Conservation (phyloP, 2,329 filamentous ascomycete genomes). For the Claviceps capensis region DNA sequence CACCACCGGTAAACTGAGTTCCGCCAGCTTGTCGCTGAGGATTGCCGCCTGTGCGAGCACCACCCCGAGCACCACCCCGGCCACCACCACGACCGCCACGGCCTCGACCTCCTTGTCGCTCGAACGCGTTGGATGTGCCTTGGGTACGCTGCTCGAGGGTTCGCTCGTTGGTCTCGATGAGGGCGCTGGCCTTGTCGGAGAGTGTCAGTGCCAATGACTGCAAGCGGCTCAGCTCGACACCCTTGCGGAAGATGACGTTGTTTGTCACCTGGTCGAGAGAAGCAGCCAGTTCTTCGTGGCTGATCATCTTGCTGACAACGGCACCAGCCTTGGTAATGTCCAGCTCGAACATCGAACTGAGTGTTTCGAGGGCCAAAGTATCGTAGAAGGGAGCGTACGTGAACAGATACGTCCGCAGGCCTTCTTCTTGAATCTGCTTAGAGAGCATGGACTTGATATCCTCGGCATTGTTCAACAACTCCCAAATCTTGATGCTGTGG, state of each 20-base stretch:
- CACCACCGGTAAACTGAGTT: constrained; percentile 71
- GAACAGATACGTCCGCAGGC: constrained; percentile 95
- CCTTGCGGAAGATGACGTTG: constrained; percentile 98
- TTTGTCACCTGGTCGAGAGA: constrained; percentile 96
- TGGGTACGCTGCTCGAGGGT: constrained; percentile 94
- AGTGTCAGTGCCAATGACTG: constrained; percentile 90
- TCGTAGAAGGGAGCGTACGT: constrained; percentile 99
- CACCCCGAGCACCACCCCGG: constrained; percentile 46
- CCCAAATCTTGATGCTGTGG: constrained; percentile 99
- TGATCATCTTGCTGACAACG: constrained; percentile 98
- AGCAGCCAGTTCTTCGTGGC: constrained; percentile 91
- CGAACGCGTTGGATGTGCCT: constrained; percentile 88
- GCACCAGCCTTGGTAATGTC: constrained; percentile 82
- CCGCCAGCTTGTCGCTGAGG: constrained; percentile 55
- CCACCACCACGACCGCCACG: constrained; percentile 53
- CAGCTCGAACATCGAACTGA: constrained; percentile 92
- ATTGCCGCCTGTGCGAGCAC: constrained; percentile 43
- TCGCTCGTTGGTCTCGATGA: constrained; percentile 96
- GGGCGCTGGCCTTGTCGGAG: constrained; percentile 86
- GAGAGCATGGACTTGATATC: constrained; percentile 96
- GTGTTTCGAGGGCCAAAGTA: constrained; percentile 73
- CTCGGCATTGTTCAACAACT: constrained; percentile 82
- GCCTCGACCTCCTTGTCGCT: constrained; percentile 73
- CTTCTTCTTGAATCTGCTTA: constrained; percentile 97
- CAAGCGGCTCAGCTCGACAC: constrained; percentile 89